These are phyloP conservation scores for Euphrasia arctica DNA, from an alignment of 305 asterid genomes.

Conservation along the genomic window DNA sequence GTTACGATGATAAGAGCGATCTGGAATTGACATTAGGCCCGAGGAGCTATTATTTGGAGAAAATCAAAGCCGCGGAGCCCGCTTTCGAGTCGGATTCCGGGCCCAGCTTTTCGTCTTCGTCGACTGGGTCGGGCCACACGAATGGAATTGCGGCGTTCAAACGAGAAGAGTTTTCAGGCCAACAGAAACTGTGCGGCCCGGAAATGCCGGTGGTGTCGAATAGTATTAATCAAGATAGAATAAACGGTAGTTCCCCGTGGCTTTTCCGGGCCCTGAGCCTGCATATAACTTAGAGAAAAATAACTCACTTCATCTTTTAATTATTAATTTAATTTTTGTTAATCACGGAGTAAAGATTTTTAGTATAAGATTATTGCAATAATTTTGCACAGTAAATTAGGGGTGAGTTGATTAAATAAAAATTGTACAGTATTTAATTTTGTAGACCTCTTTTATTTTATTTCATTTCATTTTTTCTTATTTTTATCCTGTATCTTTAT, in stretches of 20 bases:
- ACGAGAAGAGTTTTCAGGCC: slow-evolving; percentile 25
- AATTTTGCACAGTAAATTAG: neutral
- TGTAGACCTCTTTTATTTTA: neutral
- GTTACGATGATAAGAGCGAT: neutral
- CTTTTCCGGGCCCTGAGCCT: slow-evolving; percentile 66
- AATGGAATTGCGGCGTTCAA: slow-evolving; percentile 22
- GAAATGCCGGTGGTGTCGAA: slow-evolving; percentile 26
- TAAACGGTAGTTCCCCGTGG: slow-evolving; percentile 64
- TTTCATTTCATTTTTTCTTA: too few species aligned
- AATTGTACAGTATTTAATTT: neutral
- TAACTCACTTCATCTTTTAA: neutral
- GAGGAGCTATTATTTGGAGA: slow-evolving; percentile 14
- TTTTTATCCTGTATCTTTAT: neutral
- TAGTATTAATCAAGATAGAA: slow-evolving; percentile 42
- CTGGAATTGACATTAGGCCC: slow-evolving; percentile 9
- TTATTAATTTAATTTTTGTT: neutral
- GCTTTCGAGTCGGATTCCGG: slow-evolving; percentile 35
- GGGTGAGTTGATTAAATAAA: too few species aligned
- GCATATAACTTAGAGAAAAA: slow-evolving; percentile 40
- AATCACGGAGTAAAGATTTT: neutral
- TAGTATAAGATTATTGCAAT: too few species aligned
- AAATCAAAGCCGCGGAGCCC: slow-evolving; percentile 31
- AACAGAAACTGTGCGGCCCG: slow-evolving; percentile 35
- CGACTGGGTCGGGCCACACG: slow-evolving; percentile 42
- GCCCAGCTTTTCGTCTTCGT: slow-evolving; percentile 62